Conservation (phyloP, 108 stramenopile species). For the Schizochytrium sp. region DNA sequence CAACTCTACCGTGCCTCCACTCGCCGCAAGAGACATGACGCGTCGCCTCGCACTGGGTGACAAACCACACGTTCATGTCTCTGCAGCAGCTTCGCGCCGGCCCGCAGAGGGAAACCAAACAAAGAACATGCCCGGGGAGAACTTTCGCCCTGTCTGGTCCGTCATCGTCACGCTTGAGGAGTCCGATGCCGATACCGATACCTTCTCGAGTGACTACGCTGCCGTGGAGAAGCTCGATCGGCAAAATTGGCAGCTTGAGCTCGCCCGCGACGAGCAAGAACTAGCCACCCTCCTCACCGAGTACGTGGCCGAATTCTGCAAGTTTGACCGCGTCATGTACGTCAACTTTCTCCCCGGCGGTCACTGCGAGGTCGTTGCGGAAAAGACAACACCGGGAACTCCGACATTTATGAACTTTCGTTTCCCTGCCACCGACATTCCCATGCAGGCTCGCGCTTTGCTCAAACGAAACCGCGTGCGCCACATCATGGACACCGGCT, state of each 20-base stretch:
- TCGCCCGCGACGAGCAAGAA: background rate
- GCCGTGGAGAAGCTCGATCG: background rate
- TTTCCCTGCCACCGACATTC: background rate
- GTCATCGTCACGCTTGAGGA: background rate
- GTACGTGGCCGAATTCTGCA: background rate
- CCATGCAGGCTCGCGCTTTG: background rate
- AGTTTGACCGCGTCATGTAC: conserved; percentile 11
- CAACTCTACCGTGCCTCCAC: background rate
- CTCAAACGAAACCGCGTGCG: background rate
- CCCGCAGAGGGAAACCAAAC: background rate
- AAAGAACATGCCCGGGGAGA: background rate
- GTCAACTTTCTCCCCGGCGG: background rate
- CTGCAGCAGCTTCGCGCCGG: background rate
- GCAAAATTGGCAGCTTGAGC: background rate
- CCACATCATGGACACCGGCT: background rate
- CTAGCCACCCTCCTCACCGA: background rate
- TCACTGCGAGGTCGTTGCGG: background rate
- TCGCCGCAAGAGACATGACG: background rate
- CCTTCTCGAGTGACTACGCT: background rate
- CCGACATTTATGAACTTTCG: background rate
- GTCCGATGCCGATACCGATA: background rate
- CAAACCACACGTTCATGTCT: background rate
- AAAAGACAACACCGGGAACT: background rate
- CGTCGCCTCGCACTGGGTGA: background rate
- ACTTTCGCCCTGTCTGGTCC: background rate